Evolutionary conservation across 1,139 yeast species (phyloP).

Genomic region (Candida buenavistaensis): DNA sequence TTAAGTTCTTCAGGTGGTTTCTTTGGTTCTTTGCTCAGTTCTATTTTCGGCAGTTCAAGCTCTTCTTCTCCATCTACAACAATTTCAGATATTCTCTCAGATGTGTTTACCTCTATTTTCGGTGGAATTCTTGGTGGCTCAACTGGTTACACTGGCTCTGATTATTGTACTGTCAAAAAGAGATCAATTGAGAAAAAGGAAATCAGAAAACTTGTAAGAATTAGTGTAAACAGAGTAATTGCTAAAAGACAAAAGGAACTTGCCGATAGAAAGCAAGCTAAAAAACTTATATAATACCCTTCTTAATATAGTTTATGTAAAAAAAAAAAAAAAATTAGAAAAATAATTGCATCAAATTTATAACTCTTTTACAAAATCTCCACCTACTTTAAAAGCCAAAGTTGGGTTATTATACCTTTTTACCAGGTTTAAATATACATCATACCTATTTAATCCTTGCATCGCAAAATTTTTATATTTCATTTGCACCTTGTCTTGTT

Average conservation of each 20-base stretch:
- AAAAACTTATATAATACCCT: too few species aligned
- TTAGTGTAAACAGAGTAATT: constrained; percentile 16
- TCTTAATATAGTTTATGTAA: too few species aligned
- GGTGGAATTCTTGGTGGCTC: constrained; percentile 14
- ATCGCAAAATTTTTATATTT: too few species aligned
- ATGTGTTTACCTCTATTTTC: constrained; percentile 12
- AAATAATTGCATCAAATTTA: too few species aligned
- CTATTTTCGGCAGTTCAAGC: constrained; percentile 9
- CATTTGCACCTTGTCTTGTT: too few species aligned
- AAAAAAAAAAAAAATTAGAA: not conserved
- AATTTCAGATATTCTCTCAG: constrained; percentile 10
- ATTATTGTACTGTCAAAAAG: constrained; percentile 6
- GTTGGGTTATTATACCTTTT: too few species aligned
- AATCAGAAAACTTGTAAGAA: constrained; percentile 19
- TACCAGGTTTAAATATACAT: too few species aligned
- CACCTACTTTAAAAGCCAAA: too few species aligned
- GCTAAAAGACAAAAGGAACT: constrained; percentile 9
- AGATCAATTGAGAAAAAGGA: constrained; percentile 20
- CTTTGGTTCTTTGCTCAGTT: constrained; percentile 8
- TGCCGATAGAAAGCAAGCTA: constrained; percentile 10
- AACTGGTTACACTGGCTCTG: constrained; percentile 8
- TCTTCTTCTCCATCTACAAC: constrained; percentile 7
- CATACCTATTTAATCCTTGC: too few species aligned
- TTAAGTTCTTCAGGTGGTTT: constrained; percentile 14
- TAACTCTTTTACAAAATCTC: too few species aligned